These are phyloP conservation scores for Hortiboletus campestris DNA, from an alignment of 768 basidiomycete genomes.

Conservation along the genomic window DNA sequence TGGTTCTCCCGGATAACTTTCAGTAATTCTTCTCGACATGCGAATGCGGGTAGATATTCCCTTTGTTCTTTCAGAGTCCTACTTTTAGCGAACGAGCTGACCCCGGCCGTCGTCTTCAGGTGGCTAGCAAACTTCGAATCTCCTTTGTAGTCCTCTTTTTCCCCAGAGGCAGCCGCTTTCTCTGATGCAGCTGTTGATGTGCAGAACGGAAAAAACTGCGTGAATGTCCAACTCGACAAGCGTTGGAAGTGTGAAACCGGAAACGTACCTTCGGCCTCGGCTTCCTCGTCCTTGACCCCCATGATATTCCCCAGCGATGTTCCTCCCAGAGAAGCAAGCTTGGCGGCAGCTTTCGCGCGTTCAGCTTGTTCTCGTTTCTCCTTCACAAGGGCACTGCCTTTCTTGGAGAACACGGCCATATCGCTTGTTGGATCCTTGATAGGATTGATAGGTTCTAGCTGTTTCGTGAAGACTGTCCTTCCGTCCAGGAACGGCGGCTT, in stretches of 20 bases:
- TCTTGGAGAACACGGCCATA: constrained; percentile 94
- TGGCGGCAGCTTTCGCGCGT: constrained; percentile 93
- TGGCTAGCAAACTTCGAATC: constrained; percentile 98
- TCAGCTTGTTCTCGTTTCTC: constrained; percentile 97
- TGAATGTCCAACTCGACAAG: constrained; percentile 75
- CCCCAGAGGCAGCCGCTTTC: constrained; percentile 46
- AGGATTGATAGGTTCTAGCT: constrained; percentile 96
- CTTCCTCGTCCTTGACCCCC: constrained; percentile 95
- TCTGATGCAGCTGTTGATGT: constrained; percentile 48
- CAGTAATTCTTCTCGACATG: constrained; percentile 91
- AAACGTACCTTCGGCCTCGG: constrained; percentile 83
- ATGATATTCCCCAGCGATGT: constrained; percentile 96
- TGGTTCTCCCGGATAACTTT: constrained; percentile 91
- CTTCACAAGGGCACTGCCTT: constrained; percentile 91
- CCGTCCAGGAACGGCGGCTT: constrained; percentile 99
- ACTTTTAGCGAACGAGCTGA: constrained; percentile 75
- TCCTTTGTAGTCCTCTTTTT: constrained; percentile 77
- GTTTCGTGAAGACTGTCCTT: constrained; percentile 92
- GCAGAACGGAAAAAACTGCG: constrained; percentile 48
- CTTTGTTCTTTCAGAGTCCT: constrained; percentile 92
- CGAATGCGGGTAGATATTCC: constrained; percentile 97
- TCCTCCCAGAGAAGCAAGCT: constrained; percentile 87
- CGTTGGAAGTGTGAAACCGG: constrained; percentile 13
- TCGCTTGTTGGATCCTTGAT: constrained; percentile 92
- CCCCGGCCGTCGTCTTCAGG: constrained; percentile 74